Base-by-base conservation (phyloP, 163 green algal species). In the Scenedesmus sp. region DNA sequence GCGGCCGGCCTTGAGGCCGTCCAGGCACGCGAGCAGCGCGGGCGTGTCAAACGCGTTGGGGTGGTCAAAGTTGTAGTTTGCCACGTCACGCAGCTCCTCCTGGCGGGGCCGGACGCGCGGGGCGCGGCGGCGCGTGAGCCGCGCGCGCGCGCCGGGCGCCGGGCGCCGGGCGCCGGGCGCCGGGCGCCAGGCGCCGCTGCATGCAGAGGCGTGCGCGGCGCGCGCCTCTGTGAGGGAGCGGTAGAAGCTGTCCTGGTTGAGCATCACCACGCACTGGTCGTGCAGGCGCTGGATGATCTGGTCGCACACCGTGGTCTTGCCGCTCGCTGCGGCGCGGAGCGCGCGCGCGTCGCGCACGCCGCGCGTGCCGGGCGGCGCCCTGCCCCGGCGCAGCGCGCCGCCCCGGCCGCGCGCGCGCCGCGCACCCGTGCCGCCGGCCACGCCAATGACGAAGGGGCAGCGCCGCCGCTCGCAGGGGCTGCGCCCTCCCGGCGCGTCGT, bases 41-140 rank as follows among this genome's bases (percentile, higher is more conserved):
- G 78, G 39, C n/a, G 76, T 78, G 70, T 95, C 93, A 81, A 96
- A 93, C 0, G 91, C 92, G 53, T 91, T 81, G 14, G 95, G 94
- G 42, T 92, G 83, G 81, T 99, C 95, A 82, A 98, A 98, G 84
- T 98, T 98, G 90, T 97, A 97, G 31, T 73, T 36, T 24, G 56
- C 29, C n/a, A 73, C 63, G 24, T 73, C 22, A 18, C 22, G 42
- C 28, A 73, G n/a, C 63, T 73, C 63, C 36, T 9, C 47, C 63
- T 47, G 63, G 5, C 11, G 51, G n/a, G 51, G 18, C 14, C 17
- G 47, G 14, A 56, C 17, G 47, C 17, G 47, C 14, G 47, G 47
- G 47, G 17, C 17, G 47, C 17, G 47, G 14, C 47, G 14, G 47
- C 17, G 47, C 47, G 47, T n/a, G 14, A 56, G 14, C 47, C 17